These are phyloP conservation scores for Trypanosoma avium DNA, from an alignment of 208 protist species.

Conservation along the genomic window DNA sequence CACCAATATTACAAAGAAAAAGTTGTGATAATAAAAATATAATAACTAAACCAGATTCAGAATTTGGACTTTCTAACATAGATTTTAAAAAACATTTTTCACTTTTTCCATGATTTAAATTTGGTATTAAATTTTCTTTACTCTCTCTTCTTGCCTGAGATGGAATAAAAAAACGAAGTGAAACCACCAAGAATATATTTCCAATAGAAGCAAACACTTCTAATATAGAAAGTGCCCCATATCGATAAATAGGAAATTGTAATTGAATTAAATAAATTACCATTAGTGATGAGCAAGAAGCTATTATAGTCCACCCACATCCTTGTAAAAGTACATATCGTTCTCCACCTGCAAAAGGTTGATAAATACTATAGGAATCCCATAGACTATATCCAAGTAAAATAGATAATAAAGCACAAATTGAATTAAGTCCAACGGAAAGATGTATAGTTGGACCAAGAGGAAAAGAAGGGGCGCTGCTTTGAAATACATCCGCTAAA, in stretches of 20 bases:
- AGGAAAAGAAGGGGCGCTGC: constrained; percentile 41
- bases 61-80: constrained; percentile 56
- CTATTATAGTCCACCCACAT: constrained; percentile 49
- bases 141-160: neutral
- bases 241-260: constrained; percentile 14
- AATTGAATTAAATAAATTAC: constrained; percentile 30
- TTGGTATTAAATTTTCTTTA: neutral
- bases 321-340: constrained; percentile 75
- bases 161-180: constrained; percentile 51
- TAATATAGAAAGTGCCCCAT: constrained; percentile 44
- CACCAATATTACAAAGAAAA: constrained; percentile 31
- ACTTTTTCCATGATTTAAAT: neutral
- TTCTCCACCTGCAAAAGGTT: constrained; percentile 75
- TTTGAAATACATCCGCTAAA: constrained; percentile 63
- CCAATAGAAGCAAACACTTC: constrained; percentile 42
- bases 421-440: constrained; percentile 38
- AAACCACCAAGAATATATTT: constrained; percentile 53
- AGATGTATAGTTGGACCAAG: constrained; percentile 46
- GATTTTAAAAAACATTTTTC: constrained; percentile 21
- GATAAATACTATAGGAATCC: constrained; percentile 62
- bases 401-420: constrained; percentile 53
- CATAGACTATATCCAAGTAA: constrained; percentile 51
- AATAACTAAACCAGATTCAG: constrained; percentile 53
- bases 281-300: constrained; percentile 25
- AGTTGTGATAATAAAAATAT: constrained; percentile 42